Percentiles rank a stretch among this genome's conserved stretches.
These are phyloP conservation scores for Pyrenophora tritici-repentis DNA, from an alignment of 2,329 filamentous ascomycete species.

Conservation along the genomic window DNA sequence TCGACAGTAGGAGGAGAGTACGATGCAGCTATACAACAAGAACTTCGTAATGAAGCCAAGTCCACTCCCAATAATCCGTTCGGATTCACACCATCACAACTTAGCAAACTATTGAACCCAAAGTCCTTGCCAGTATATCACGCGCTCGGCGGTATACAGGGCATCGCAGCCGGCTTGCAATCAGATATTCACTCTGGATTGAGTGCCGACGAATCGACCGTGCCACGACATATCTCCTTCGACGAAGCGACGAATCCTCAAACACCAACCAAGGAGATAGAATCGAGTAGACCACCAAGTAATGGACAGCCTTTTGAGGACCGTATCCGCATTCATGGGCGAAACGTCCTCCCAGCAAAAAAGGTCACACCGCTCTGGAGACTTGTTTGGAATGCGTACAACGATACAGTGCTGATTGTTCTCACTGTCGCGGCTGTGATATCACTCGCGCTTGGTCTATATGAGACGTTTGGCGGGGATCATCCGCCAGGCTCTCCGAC, in stretches of 20 bases:
- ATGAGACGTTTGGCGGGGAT: slow-evolving; percentile 63
- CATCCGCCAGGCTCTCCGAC: slow-evolving; percentile 50
- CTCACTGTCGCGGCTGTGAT: slow-evolving; percentile 70
- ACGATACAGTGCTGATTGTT: slow-evolving; percentile 74
- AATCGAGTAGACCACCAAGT: slow-evolving; percentile 18
- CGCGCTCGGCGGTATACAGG: slow-evolving; percentile 59
- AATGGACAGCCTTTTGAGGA: slow-evolving; percentile 54
- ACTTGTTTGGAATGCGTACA: slow-evolving; percentile 71
- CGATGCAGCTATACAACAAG: slow-evolving; percentile 30
- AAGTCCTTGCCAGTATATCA: slow-evolving; percentile 56
- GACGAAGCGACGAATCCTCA: slow-evolving; percentile 54
- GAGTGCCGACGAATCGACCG: slow-evolving; percentile 56
- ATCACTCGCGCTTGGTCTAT: slow-evolving; percentile 71
- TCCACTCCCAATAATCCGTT: slow-evolving; percentile 54
- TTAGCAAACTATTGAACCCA: slow-evolving; percentile 60
- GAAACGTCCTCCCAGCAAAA: slow-evolving; percentile 67
- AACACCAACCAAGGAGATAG: slow-evolving; percentile 27
- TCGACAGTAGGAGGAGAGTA: slow-evolving; percentile 38
- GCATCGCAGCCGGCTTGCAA: slow-evolving; percentile 58
- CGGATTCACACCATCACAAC: slow-evolving; percentile 59
- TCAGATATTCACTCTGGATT: slow-evolving; percentile 57
- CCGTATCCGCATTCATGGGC: slow-evolving; percentile 63
- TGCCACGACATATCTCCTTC: slow-evolving; percentile 55
- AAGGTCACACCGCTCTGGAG: slow-evolving; percentile 65
- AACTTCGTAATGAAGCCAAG: slow-evolving; percentile 35